Base-by-base conservation (phyloP, 1,284 basidiomycete genomes). In the Ustilago nuda region DNA sequence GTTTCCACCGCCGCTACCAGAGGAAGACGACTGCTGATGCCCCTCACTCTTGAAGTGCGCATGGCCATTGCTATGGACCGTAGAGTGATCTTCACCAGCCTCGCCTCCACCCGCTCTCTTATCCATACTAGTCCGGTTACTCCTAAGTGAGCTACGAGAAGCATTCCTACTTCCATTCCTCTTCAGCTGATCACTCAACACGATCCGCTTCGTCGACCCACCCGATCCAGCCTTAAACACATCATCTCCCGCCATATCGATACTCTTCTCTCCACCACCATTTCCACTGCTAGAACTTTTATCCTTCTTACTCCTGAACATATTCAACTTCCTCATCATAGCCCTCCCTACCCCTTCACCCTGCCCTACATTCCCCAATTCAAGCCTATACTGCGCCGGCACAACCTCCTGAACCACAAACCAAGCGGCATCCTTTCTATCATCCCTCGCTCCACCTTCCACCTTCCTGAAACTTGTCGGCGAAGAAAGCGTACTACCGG, bases 331-430 rank as follows among this genome's bases (percentile, higher is more conserved):
- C 55, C 83, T 74, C n/a, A 85, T 64, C 78, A 82, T 80, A 7
- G 83, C 80, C 12, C 65, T 62, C 39, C 80, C 79, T 46, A 68
- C 72, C 3, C 61, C 64, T 41, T 66, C 76, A 0, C 66, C 67
- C 4, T 76, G 48, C 3, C 78, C 82, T 0, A 53, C 39, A 4
- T 63, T 66, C 19, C 82, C 82, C 8, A 85, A 62, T 37, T 82
- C 81, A 4, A 64, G 72, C 13, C 83, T 72, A 56, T 85, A 85
- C 59, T 73, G 63, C 9, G 70, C 62, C 3, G 84, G 84, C n/a
- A 85, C 84, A 32, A 80, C 55, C 50, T 85, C 84, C 54, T 82
- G 74, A 2, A 85, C 53, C 17, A 85, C 79, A 54, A 84, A 85
- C 84, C 84, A 85, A 0, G 84, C 74, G 4, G 81, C 78, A 39